A percentile compares a stretch with the other conserved stretches of the same genome.
Conservation (phyloP, 23 red algal genomes). For the Agarophyton chilense region DNA sequence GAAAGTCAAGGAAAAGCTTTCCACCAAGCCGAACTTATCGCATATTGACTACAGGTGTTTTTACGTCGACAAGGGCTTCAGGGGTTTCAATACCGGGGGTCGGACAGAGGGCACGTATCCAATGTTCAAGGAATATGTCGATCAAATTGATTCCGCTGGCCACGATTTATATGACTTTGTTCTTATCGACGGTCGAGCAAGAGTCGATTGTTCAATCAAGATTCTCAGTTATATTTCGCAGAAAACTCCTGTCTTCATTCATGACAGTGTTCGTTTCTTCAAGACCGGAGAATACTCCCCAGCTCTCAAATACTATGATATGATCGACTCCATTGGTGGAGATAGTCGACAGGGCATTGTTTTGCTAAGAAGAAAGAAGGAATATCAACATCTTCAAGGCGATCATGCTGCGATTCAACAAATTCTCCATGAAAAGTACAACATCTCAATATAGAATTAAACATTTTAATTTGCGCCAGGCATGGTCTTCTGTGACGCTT, state of each 20-base stretch:
- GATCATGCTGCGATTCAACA: constrained; percentile 15
- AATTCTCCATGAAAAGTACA: constrained; percentile 23
- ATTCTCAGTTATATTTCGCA: constrained; percentile 48
- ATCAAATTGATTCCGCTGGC: constrained; percentile 37
- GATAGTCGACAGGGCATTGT: constrained; percentile 33
- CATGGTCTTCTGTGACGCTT: too few species aligned
- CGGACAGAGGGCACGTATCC: constrained; percentile 44
- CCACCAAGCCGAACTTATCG: neutral
- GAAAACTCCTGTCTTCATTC: constrained; percentile 32
- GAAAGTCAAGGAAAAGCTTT: constrained; percentile 21
- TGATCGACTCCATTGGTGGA: constrained; percentile 32
- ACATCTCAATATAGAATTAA: neutral
- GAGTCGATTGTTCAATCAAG: constrained; percentile 49
- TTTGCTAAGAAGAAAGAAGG: constrained; percentile 18
- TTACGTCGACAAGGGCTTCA: constrained; percentile 36
- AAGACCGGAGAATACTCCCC: neutral
- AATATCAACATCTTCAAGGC: constrained; percentile 12
- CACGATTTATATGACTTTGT: constrained; percentile 54
- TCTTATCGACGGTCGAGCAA: constrained; percentile 57
- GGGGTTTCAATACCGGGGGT: constrained; percentile 18
- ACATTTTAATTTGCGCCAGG: too few species aligned
- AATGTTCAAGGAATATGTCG: constrained; percentile 52
- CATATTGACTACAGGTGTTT: constrained; percentile 32
- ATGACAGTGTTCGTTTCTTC: constrained; percentile 44
- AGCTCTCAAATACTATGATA: constrained; percentile 20